Evolutionary conservation across 2,329 filamentous ascomycete genomes (phyloP), one percentile per base, ranked within the genome.

Genomic region (Hymenoscyphus salicellus): DNA sequence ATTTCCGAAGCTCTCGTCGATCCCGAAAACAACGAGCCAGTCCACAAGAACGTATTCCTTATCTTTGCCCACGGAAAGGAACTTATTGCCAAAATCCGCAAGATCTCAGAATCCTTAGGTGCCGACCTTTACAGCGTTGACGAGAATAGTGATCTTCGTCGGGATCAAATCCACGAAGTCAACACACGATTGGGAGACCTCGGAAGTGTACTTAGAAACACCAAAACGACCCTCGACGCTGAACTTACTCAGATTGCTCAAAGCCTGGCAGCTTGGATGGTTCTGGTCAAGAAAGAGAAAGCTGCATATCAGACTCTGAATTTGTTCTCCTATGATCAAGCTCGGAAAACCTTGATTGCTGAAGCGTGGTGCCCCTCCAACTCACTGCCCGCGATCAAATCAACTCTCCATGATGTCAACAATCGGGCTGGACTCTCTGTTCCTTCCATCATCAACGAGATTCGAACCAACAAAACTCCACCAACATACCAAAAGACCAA

Each of bases 41-140:
- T 96, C 72, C 88, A 90, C 82, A 99, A 99, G 87, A 99, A 97
- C 73, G 95, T 99, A 63, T 99, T 99, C 75, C 94, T 99, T 75
- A 99, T 99, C 78, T 99, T 99, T 73, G 95, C 95, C 14, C 95
- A 99, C 75, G 95, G 95, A 76, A 97, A 97, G 79, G 94, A 98
- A 79, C 97, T 99, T 72, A 88, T 99, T 73, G 91, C 93, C 75
- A 99, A 99, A 87, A 98, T 99, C 76, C 89, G 95, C 75, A 98
- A 97, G 85, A 98, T 99, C 67, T 98, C 94, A 1, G 95, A 99
- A 80, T 97, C 93, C 8, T 89, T 99, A 79, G 92, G 94, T 67
- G 95, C 96, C 63, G 92, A 97, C 75, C 86, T 98, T 67, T 99
- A 99, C 83, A 93, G 89, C 71, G 95, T 99, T 36, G 95, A 99